Conservation (phyloP, 306 rosid species). For the Mucuna pruriens region DNA sequence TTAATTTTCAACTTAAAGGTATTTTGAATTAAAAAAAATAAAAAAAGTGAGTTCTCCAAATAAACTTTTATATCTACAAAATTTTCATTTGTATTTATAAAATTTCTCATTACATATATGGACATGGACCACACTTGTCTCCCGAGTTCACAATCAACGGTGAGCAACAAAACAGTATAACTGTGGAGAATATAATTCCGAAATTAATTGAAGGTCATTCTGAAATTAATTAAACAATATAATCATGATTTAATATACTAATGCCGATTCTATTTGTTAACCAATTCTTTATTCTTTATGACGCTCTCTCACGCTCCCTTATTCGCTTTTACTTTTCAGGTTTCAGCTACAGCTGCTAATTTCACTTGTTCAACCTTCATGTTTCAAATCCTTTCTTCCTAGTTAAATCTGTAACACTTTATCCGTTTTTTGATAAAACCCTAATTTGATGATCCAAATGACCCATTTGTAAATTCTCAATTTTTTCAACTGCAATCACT, state of each 20-base stretch:
- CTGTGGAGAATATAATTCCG: background rate
- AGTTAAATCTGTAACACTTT: background rate
- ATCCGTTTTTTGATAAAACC: background rate
- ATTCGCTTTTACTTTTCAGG: conserved; percentile 12
- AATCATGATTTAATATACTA: background rate
- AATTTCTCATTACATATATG: background rate
- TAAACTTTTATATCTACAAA: background rate
- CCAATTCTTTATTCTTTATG: background rate
- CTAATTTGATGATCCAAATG: conserved; percentile 23
- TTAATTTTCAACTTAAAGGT: too few relatives aligned
- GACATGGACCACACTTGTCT: background rate
- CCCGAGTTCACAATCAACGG: background rate
- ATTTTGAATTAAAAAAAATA: too few relatives aligned
- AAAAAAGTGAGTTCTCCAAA: too few relatives aligned
- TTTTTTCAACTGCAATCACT: background rate
- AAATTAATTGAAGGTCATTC: background rate
- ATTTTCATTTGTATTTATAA: background rate
- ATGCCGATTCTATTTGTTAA: background rate
- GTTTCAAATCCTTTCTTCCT: conserved; percentile 1
- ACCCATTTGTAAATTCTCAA: background rate
- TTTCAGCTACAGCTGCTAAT: background rate
- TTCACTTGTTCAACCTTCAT: conserved; percentile 14
- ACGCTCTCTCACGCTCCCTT: background rate
- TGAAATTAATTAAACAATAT: background rate
- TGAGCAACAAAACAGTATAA: background rate